Evolutionary conservation across 768 basidiomycete species (phyloP), one percentile per base, ranked within the genome.

Genomic region (Steccherinum ochraceum): DNA sequence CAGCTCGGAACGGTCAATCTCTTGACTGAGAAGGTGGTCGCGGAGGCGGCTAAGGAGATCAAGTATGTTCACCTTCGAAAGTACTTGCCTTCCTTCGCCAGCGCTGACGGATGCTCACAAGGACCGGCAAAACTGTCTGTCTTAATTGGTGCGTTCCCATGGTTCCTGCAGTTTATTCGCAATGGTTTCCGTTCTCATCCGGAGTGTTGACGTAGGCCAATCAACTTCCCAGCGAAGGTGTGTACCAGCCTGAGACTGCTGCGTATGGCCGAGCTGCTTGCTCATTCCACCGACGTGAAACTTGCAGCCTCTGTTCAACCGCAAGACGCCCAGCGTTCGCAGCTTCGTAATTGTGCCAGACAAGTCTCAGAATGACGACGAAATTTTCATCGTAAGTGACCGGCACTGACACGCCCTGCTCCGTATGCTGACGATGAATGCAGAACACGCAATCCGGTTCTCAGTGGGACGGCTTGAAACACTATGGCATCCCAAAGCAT

Each of bases 381-480:
- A 48, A 5, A 46, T 65, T 1, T 53, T 53, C 44, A 61, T 65
- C 25, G 64, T 63, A 25, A 42, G 58, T 50, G 13, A 23, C 12
- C 1, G 11, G 30, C 3, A n/a, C 4, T 18, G 16, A 23, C 41
- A 10, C 19, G 7, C 18, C 18, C 5, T 43, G 7, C 18, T 43
- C 16, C 41, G 19, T n/a, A 10, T 23, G n/a, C 41, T 43, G 10
- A 18, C 19, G 5, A 10, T 43, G 41, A 43, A 5, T 43, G 5
- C 57, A 85, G 83, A 85, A 86, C 55, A 83, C 83, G 0, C 84
- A 86, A 66, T 83, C 82, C 0, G 81, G 83, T 7, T 74, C 81
- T 3, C 83, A 86, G 56, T 84, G 83, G 83, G 84, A 86, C 56
- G 82, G 83, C 5, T 50, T 84, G 60, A 72, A 76, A 52, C 82